Evolutionary conservation across 2,329 filamentous ascomycete species (phyloP).

Genomic region (Penicillium crustosum): DNA sequence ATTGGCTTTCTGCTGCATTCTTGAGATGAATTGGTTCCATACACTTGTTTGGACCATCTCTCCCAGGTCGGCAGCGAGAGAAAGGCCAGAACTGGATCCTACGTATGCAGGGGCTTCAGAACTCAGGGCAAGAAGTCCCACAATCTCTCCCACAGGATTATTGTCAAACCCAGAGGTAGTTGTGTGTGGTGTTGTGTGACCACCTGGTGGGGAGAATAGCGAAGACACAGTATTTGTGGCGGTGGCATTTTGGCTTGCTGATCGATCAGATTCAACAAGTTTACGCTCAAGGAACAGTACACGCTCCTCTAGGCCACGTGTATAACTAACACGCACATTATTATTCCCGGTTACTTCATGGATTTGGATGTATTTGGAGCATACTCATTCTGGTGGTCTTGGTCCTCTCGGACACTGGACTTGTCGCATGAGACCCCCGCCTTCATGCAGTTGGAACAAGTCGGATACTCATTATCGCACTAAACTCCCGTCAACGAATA

Average conservation of each 20-base stretch:
- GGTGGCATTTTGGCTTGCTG: constrained; percentile 14
- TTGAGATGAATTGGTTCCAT: constrained; percentile 52
- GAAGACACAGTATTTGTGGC: constrained; percentile 19
- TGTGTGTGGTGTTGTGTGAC: constrained; percentile 19
- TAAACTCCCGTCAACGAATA: constrained; percentile 16
- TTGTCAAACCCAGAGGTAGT: constrained; percentile 29
- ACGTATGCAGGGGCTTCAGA: constrained; percentile 52
- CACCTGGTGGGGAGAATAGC: constrained; percentile 26
- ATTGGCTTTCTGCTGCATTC: constrained; percentile 20
- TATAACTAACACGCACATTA: constrained; percentile 37
- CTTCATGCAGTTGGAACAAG: constrained; percentile 48
- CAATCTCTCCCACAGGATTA: constrained; percentile 46
- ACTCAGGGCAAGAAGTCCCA: constrained; percentile 52
- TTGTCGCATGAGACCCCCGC: constrained; percentile 47
- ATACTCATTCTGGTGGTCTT: constrained; percentile 38
- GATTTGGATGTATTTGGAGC: constrained; percentile 5
- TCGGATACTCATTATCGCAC: constrained; percentile 49
- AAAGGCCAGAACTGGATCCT: constrained; percentile 51
- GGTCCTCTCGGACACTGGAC: constrained; percentile 42
- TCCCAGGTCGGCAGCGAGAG: constrained; percentile 51
- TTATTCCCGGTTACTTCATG: neutral
- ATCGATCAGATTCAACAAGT: constrained; percentile 21
- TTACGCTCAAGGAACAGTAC: constrained; percentile 44
- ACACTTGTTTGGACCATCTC: constrained; percentile 57
- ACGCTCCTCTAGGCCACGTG: constrained; percentile 44